Evolutionary conservation across 1,284 basidiomycete genomes (phyloP), one percentile per base, ranked within the genome.

Genomic region (Coniophora puteana): DNA sequence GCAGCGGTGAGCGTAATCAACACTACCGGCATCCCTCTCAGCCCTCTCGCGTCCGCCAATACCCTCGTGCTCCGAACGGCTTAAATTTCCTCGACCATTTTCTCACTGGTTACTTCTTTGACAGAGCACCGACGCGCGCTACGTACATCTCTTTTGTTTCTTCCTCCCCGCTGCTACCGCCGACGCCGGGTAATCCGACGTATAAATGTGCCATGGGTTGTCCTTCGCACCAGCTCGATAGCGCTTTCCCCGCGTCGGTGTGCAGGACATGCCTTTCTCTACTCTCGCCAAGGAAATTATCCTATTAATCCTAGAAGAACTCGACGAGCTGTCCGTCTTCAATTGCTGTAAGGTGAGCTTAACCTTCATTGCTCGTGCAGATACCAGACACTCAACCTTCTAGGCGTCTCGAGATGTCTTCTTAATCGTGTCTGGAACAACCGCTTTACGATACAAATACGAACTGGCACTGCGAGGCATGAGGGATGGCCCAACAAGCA

Each of bases 401-500:
- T 44, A 80, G 77, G 72, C 71, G 33, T 76, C 75, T 48, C 58
- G 54, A 45, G 54, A 69, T 45, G 62, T 76, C 44, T 59, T 65
- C 47, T 53, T 49, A 35, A 63, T 77, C 38, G 66, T 71, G 30
- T 63, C 65, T 57, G 65, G 64, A 26, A 71, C 68, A 48, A 68
- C 72, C 25, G 64, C 66, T 22, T 69, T 80, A 41, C 69, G 68
- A 29, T 80, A 80, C 58, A 68, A 66, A 43, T 69, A 71, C 51
- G 76, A 80, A 48, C 66, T 80, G 24, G 74, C 69, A 13, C 44
- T 69, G n/a, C 63, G 69, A 38, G 76, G 75, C 30, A 74, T 77
- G 72, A 68, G 61, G 49, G 74, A 80, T 48, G 77, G 78, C 1
- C 63, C 67, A 32, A 64, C 63, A 25, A 59, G 66, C 14, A 57